phyloP scores from a whole-genome alignment of 805 yeast species.

The Barnettozyma salicaria region DNA sequence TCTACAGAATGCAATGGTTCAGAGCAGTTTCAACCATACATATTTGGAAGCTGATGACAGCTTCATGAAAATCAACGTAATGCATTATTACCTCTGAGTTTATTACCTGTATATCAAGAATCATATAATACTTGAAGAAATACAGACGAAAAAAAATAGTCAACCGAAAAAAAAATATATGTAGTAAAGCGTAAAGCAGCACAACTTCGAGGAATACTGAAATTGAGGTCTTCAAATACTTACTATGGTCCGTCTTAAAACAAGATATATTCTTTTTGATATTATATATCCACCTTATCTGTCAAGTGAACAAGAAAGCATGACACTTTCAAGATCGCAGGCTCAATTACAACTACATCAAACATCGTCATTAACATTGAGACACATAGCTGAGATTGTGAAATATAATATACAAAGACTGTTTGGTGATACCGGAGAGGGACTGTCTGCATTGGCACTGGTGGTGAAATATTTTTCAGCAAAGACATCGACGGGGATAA shows the following conservation, averaged over 20 bases:
- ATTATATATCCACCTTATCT: constrained; percentile 58
- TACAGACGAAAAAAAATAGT: neutral
- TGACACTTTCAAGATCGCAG: constrained; percentile 29
- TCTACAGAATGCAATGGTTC: constrained; percentile 17
- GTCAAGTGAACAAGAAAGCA: constrained; percentile 9
- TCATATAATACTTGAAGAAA: neutral
- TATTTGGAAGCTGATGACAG: constrained; percentile 4
- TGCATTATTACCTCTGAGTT: constrained; percentile 10
- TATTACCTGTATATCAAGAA: no score
- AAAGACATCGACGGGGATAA: constrained; percentile 76
- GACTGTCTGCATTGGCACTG: constrained; percentile 52
- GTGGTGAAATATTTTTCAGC: constrained; percentile 75
- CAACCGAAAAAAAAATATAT: neutral
- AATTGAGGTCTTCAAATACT: neutral
- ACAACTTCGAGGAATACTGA: neutral
- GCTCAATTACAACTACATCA: constrained; percentile 44
- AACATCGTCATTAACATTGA: constrained; percentile 43
- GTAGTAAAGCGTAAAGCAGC: no score
- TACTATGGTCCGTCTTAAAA: constrained; percentile 80
- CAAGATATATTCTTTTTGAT: constrained; percentile 80
- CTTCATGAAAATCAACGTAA: constrained; percentile 15
- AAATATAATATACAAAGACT: constrained; percentile 50
- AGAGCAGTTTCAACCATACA: constrained; percentile 12
- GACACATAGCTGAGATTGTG: constrained; percentile 46
- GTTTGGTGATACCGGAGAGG: constrained; percentile 78